phyloP scores from a whole-genome alignment of 495 filamentous ascomycete genomes.

The Neurospora hispaniola region DNA sequence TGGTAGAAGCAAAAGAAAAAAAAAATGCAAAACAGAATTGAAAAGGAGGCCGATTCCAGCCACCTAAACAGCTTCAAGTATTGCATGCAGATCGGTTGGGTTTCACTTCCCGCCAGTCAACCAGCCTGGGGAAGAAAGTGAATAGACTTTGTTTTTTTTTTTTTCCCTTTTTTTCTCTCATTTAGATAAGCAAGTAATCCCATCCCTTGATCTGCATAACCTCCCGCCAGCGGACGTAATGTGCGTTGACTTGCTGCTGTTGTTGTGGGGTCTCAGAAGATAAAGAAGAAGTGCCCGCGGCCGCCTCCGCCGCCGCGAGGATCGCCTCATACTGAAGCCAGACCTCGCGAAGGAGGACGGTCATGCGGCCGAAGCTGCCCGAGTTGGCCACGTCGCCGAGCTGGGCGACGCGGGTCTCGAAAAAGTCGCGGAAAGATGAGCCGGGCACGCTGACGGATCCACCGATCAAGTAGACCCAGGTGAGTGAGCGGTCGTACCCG shows the following conservation, averaged over 20 bases:
- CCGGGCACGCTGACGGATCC: slow-evolving; percentile 59
- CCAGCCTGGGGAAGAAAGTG: slow-evolving; percentile 26
- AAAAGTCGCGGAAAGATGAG: slow-evolving; percentile 65
- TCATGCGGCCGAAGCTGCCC: slow-evolving; percentile 76
- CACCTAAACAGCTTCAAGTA: slow-evolving; percentile 5
- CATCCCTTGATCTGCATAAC: slow-evolving; percentile 85
- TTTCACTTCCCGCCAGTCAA: slow-evolving; percentile 10
- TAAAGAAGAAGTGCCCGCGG: slow-evolving; percentile 20
- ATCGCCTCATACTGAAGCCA: slow-evolving; percentile 61
- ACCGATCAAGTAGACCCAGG: slow-evolving; percentile 85
- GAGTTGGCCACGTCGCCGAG: slow-evolving; percentile 67
- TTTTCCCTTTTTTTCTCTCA: neutral
- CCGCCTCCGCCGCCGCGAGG: slow-evolving; percentile 28
- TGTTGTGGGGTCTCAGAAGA: slow-evolving; percentile 34
- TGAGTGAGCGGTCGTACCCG: slow-evolving; percentile 82
- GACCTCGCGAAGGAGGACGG: slow-evolving; percentile 65
- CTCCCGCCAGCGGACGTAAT: slow-evolving; percentile 84
- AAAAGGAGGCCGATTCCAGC: slow-evolving; percentile 15
- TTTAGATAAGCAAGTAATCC: slow-evolving; percentile 84
- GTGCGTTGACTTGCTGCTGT: slow-evolving; percentile 4
- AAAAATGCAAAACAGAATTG: neutral
- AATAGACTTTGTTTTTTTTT: neutral
- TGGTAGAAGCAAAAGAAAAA: slow-evolving; percentile 1
- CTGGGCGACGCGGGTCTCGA: slow-evolving; percentile 56
- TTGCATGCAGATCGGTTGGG: slow-evolving; percentile 19